Conservation (phyloP, 75 land plant species). For the Pinus tabuliformis region DNA sequence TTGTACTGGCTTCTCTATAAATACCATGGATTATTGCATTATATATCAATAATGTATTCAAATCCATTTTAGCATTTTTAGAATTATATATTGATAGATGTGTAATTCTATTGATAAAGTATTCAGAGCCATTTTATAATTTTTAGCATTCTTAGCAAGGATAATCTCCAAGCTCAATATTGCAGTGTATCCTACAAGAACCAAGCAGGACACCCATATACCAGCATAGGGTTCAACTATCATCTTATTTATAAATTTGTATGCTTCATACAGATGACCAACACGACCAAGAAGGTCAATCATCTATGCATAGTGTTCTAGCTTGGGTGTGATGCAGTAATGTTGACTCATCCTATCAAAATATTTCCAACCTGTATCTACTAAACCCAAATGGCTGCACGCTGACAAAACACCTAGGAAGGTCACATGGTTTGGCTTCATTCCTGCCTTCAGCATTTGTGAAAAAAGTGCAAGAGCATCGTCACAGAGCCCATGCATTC, state of each 20-base stretch:
- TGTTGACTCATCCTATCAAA: slow-evolving; percentile 9
- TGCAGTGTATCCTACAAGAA: slow-evolving; percentile 18
- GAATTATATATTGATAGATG: too few species aligned
- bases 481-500: slow-evolving; percentile 3
- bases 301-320: slow-evolving; percentile 30
- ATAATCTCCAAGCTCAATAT: slow-evolving; percentile 14
- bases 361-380: slow-evolving; percentile 12
- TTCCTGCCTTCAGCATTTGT: slow-evolving; percentile 16
- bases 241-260: slow-evolving; percentile 6
- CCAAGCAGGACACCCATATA: slow-evolving; percentile 27
- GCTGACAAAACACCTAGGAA: slow-evolving; percentile 24
- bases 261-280: slow-evolving; percentile 28
- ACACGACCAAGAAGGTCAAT: slow-evolving; percentile 26
- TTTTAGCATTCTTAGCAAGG: too few species aligned
- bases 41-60: slow-evolving; percentile 21
- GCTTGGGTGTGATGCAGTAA: slow-evolving; percentile 10
- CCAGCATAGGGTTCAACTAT: slow-evolving; percentile 8
- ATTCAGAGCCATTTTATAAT: too few species aligned
- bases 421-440: slow-evolving; percentile 22
- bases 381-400: slow-evolving; percentile 33
- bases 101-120: too few species aligned
- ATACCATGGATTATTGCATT: slow-evolving; percentile 4
- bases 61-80: slow-evolving; percentile 39
- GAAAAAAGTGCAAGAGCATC: slow-evolving; percentile 7
- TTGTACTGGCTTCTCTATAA: slow-evolving; percentile 30